Percentiles rank a stretch among this genome's conserved stretches.
Conservation (phyloP, 2,329 filamentous ascomycete genomes). For the Juglanconis sp. region DNA sequence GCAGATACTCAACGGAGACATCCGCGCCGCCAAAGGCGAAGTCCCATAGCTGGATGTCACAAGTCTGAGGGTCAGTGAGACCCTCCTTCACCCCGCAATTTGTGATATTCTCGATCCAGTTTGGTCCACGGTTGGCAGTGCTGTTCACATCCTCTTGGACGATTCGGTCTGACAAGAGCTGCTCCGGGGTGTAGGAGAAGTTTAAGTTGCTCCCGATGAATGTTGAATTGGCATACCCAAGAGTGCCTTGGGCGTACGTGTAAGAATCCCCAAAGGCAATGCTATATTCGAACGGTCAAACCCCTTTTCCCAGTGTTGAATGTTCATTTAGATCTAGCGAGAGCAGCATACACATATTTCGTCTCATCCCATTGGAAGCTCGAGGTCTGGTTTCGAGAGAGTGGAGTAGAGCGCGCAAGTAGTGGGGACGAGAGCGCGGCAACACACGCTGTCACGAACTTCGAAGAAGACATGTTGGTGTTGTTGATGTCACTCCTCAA, state of each 20-base stretch:
- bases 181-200: conserved; percentile 39
- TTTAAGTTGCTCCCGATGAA: conserved; percentile 54
- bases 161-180: conserved; percentile 45
- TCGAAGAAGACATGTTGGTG: not conserved
- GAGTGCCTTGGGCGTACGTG: conserved; percentile 51
- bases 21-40: conserved; percentile 55
- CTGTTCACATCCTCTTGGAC: conserved; percentile 46
- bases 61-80: conserved; percentile 39
- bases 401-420: not conserved
- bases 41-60: conserved; percentile 49
- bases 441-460: not conserved
- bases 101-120: conserved; percentile 54
- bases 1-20: conserved; percentile 41
- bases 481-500: not conserved
- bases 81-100: conserved; percentile 44
- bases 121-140: conserved; percentile 51
- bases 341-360: conserved; percentile 1
- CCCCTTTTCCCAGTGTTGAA: not conserved
- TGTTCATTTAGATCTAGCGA: not conserved
- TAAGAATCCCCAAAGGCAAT: conserved; percentile 50
- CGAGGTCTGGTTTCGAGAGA: not conserved
- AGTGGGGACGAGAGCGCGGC: not conserved
- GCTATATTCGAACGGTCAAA: conserved; percentile 19
- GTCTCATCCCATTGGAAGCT: conserved; percentile 3
- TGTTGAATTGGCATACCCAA: conserved; percentile 47